Evolutionary conservation across 2,329 filamentous ascomycete species (phyloP).

Genomic region (Exophiala mesophila): DNA sequence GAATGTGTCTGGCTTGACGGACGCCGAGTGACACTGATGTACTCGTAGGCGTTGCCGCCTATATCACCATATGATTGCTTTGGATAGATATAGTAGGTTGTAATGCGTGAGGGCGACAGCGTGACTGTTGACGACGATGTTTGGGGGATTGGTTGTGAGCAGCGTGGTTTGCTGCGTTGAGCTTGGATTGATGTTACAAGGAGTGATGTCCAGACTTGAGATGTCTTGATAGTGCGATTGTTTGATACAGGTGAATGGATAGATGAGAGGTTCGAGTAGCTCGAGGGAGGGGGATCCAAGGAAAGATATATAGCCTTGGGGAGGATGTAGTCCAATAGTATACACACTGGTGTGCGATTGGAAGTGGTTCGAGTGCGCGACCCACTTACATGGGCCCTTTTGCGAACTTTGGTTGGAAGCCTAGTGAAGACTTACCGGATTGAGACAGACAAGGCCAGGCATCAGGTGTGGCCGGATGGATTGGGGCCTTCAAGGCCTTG

Average conservation of each 20-base stretch:
- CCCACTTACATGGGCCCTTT: constrained; percentile 4
- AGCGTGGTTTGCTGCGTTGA: constrained; percentile 16
- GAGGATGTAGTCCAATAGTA: constrained; percentile 15
- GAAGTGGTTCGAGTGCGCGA: background rate
- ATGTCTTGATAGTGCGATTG: constrained; percentile 3
- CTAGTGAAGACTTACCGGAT: constrained; percentile 3
- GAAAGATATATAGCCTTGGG: constrained; percentile 20
- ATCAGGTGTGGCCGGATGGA: constrained; percentile 3
- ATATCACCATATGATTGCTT: constrained; percentile 13
- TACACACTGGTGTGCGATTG: constrained; percentile 10
- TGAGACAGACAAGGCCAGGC: constrained; percentile 12
- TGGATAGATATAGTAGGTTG: constrained; percentile 25
- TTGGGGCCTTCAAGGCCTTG: background rate
- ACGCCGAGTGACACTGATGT: constrained; percentile 21
- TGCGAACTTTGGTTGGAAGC: constrained; percentile 21
- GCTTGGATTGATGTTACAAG: constrained; percentile 1
- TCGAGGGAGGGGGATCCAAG: constrained; percentile 6
- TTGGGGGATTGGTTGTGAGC: constrained; percentile 4
- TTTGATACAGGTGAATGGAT: constrained; percentile 4
- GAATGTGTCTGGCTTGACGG: constrained; percentile 9
- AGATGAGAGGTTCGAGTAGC: constrained; percentile 4
- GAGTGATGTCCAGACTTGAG: background rate
- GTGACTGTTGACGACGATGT: constrained; percentile 12
- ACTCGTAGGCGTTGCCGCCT: constrained; percentile 13
- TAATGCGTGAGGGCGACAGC: constrained; percentile 24